These are phyloP conservation scores for Glycine tomentella DNA, from an alignment of 306 rosid genomes.

Conservation along the genomic window DNA sequence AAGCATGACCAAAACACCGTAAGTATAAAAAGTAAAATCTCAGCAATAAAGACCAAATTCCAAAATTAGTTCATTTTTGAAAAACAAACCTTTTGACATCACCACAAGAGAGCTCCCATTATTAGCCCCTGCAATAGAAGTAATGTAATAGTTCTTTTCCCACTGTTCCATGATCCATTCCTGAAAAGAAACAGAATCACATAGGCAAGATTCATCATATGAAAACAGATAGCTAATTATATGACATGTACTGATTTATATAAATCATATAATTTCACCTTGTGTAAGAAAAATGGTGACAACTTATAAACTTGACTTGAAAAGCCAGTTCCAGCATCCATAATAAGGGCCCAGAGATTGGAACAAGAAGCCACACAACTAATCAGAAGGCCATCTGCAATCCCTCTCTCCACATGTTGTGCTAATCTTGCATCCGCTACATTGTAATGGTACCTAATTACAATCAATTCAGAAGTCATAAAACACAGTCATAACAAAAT, in stretches of 20 bases:
- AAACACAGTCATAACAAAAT: constrained; percentile 23
- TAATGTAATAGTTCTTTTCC: constrained; percentile 59
- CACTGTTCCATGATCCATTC: constrained; percentile 66
- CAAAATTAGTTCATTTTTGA: constrained; percentile 5
- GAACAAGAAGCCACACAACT: constrained; percentile 95
- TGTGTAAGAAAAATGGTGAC: constrained; percentile 86
- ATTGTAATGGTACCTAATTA: constrained; percentile 87
- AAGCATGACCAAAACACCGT: too few relatives aligned
- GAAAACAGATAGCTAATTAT: constrained; percentile 4
- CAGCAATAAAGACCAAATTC: too few relatives aligned
- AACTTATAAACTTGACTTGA: constrained; percentile 84
- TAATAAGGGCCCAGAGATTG: constrained; percentile 98
- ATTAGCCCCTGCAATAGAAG: constrained; percentile 73
- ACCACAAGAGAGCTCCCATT: constrained; percentile 59
- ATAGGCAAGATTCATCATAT: constrained; percentile 12
- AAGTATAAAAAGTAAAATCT: too few relatives aligned
- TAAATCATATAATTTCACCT: constrained; percentile 67
- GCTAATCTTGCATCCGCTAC: constrained; percentile 89
- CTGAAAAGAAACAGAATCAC: constrained; percentile 41
- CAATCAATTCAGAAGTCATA: constrained; percentile 36
- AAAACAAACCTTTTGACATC: constrained; percentile 57
- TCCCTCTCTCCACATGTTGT: constrained; percentile 93
- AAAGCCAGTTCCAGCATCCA: constrained; percentile 99
- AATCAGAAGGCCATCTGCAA: constrained; percentile 93
- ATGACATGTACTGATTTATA: constrained; percentile 41